Conservation (phyloP, 495 filamentous ascomycete species). For the Cercophora sp. region DNA sequence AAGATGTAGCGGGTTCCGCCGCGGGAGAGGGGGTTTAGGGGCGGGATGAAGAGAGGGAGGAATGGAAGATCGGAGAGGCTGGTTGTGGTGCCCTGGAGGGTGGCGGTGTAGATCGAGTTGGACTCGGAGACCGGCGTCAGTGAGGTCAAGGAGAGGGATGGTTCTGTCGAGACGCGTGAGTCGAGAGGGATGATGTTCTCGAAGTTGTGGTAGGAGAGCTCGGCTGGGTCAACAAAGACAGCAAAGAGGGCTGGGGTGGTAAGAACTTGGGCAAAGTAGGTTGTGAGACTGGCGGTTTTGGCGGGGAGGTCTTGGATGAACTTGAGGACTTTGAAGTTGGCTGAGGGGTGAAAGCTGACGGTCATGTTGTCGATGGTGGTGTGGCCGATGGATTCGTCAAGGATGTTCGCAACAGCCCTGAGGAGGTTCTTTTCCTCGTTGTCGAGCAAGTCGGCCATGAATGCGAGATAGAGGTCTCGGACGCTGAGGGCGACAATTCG, state of each 20-base stretch:
- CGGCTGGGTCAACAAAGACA: slow-evolving; percentile 2
- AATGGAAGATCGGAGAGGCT: not conserved
- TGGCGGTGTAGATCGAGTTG: not conserved
- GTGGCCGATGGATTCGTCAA: not conserved
- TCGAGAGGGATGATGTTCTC: slow-evolving; percentile 7
- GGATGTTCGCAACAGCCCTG: not conserved
- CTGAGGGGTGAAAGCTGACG: not conserved
- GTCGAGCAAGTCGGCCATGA: not conserved
- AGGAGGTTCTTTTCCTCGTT: not conserved
- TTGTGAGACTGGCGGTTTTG: not conserved
- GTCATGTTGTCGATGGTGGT: slow-evolving; percentile 1
- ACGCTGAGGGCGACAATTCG: not conserved
- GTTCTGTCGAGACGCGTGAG: not conserved
- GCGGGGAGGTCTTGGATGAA: slow-evolving; percentile 1
- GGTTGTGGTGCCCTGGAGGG: not conserved
- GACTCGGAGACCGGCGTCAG: not conserved
- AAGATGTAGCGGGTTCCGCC: slow-evolving; percentile 8
- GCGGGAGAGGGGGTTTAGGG: not conserved
- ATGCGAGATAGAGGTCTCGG: slow-evolving; percentile 4
- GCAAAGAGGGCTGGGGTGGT: not conserved
- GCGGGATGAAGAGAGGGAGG: not conserved
- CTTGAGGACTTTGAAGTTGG: slow-evolving; percentile 1
- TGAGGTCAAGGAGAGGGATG: not conserved
- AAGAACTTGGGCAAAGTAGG: slow-evolving; percentile 6
- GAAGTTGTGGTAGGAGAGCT: slow-evolving; percentile 8